Evolutionary conservation across 2,329 filamentous ascomycete genomes (phyloP).

Genomic region (Diplodia intermedia): DNA sequence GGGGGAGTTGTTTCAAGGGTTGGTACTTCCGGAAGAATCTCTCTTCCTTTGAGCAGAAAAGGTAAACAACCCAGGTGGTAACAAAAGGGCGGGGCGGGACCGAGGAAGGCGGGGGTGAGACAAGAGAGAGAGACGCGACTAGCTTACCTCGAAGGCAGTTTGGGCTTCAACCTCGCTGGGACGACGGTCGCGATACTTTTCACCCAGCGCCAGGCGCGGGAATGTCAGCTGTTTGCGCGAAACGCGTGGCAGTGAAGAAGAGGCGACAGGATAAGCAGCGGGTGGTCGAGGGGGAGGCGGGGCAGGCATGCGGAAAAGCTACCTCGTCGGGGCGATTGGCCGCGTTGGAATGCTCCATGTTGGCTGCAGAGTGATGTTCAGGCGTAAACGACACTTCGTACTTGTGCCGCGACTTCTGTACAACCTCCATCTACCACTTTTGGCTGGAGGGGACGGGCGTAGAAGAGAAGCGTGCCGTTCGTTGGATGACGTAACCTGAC

Average conservation of each 20-base stretch:
- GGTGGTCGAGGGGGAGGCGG: not conserved
- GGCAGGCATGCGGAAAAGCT: slow-evolving; percentile 1
- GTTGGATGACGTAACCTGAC: slow-evolving; percentile 25
- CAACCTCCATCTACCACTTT: slow-evolving; percentile 19
- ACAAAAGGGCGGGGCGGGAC: no score
- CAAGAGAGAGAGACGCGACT: not conserved
- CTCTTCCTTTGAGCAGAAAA: no score
- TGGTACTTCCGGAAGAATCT: not conserved
- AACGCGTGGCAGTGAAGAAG: not conserved
- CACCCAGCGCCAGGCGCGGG: slow-evolving; percentile 42
- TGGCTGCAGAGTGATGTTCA: not conserved
- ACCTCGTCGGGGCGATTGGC: slow-evolving; percentile 23
- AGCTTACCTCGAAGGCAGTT: slow-evolving; percentile 51
- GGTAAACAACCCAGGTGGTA: no score
- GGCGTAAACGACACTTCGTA: slow-evolving; percentile 19
- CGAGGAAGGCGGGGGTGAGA: not conserved
- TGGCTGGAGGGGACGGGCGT: slow-evolving; percentile 1
- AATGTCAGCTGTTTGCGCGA: slow-evolving; percentile 40
- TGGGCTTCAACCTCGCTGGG: slow-evolving; percentile 49
- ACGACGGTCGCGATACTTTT: slow-evolving; percentile 38
- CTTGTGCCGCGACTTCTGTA: slow-evolving; percentile 23
- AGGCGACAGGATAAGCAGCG: not conserved
- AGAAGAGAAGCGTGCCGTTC: not conserved
- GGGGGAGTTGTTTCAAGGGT: not conserved
- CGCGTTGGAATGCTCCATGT: slow-evolving; percentile 17